Base-by-base conservation (phyloP, 768 basidiomycete species). In the Phanerochaete sordida region DNA sequence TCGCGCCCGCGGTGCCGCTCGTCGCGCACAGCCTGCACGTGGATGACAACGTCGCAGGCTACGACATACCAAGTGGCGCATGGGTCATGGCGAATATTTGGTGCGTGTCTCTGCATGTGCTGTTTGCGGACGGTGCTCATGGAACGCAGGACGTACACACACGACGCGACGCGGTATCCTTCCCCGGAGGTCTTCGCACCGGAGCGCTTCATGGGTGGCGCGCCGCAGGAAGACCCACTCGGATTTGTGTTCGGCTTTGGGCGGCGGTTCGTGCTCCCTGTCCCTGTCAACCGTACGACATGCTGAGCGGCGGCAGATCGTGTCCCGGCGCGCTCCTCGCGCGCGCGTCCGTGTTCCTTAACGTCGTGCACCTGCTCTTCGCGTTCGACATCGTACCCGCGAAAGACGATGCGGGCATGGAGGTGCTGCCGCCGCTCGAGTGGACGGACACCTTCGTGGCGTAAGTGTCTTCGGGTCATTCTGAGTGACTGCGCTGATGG, bases 41-140 rank as follows among this genome's bases (percentile, higher is more conserved):
- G 53, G 74, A 75, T 52, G 73, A 73, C 54, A 56, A 66, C 7
- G 71, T 71, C 52, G 24, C 65, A 43, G 74, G 70, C 1, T 70
- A 71, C 58, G 65, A 45, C 39, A 72, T 75, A 26, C 74, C 74
- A 1, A 67, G 71, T 56, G 72, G 67, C 1, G 57, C 70, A 21
- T n/a, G 39, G 19, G 16, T 74, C 15, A 48, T 74, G 15, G 63
- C 65, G 16, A 74, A 74, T 46, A 64, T 69, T 23, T 74, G 69
- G 72, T 68, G 46, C 39, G 68, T 24, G 2, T 26, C 19, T 30
- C 9, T 28, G 21, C 24, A 5, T 7, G 27, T 24, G 48, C 7
- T 5, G 12, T 9, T 15, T 50, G 16, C 8, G 16, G 7, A 24
- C 6, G 19, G 19, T 5, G 19, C 6, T 7, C 19, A 13, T 7